Percentiles rank a stretch among this genome's conserved stretches.
Evolutionary conservation across 345 rosid species (phyloP).

Genomic region (Raphanus raphanistrum): DNA sequence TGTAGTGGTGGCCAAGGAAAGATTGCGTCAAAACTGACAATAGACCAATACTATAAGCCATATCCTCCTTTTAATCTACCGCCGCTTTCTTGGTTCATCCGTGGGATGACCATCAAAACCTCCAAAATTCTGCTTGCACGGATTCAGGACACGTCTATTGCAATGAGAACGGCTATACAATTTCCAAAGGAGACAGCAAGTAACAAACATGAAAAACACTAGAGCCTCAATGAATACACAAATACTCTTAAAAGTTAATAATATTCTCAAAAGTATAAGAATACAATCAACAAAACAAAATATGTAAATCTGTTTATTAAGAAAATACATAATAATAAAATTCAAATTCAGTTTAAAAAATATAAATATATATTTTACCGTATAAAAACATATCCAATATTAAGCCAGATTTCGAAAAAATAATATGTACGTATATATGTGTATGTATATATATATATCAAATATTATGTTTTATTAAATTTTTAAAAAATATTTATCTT

Average conservation of each 20-base stretch:
- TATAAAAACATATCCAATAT: neutral
- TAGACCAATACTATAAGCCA: constrained; percentile 76
- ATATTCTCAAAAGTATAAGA: neutral
- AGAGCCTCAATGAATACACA: neutral
- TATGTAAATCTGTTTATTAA: neutral
- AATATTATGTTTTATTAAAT: neutral
- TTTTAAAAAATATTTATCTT: neutral
- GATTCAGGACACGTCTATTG: neutral
- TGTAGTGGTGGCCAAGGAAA: constrained; percentile 70
- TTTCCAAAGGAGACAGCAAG: neutral
- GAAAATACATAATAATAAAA: neutral
- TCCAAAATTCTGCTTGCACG: constrained; percentile 48
- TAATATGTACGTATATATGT: too few relatives aligned
- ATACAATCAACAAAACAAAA: neutral
- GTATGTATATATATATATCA: neutral
- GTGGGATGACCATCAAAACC: constrained; percentile 62
- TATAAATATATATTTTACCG: neutral
- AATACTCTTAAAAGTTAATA: neutral
- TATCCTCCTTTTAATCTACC: constrained; percentile 60
- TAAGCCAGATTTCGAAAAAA: neutral
- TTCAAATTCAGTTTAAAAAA: neutral
- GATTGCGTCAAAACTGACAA: constrained; percentile 62
- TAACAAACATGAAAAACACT: neutral
- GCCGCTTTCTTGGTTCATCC: constrained; percentile 85
- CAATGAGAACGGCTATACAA: neutral